These are phyloP conservation scores for Ogataea corticis DNA, from an alignment of 805 yeast genomes.

Conservation along the genomic window DNA sequence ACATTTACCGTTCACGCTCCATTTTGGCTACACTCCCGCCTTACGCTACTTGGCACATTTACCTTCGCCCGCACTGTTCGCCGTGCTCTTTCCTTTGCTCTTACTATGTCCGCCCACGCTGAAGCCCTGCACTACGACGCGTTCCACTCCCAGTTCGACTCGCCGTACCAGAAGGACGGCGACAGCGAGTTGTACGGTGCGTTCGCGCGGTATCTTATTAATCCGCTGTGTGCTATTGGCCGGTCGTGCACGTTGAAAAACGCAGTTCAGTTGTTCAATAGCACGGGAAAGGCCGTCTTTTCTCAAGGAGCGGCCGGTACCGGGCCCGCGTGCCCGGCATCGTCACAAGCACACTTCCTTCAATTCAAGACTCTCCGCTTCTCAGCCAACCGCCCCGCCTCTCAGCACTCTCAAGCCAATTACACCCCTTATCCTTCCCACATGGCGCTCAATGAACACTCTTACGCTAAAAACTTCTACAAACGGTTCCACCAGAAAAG, in stretches of 20 bases:
- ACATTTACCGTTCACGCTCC: neutral
- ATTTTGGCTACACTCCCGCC: no score
- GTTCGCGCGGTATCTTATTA: neutral
- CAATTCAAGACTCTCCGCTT: conserved; percentile 11
- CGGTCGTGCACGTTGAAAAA: neutral
- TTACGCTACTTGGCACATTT: no score
- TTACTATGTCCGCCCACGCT: neutral
- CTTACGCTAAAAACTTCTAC: conserved; percentile 20
- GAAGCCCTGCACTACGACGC: conserved; percentile 2
- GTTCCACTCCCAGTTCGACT: conserved; percentile 6
- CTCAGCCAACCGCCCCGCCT: neutral
- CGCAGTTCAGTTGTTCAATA: neutral
- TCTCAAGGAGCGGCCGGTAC: no score
- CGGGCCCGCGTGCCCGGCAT: no score
- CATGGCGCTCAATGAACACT: neutral
- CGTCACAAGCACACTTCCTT: no score
- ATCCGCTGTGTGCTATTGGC: conserved; percentile 1
- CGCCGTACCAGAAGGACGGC: conserved; percentile 8
- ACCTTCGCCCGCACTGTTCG: no score
- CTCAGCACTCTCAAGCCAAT: neutral
- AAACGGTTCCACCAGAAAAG: conserved; percentile 13
- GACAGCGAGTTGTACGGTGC: neutral
- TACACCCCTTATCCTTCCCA: neutral
- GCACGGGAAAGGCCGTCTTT: no score
- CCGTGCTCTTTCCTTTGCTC: neutral